Evolutionary conservation across 805 yeast genomes (phyloP).

Genomic region (Saccharomycopsis amapae): DNA sequence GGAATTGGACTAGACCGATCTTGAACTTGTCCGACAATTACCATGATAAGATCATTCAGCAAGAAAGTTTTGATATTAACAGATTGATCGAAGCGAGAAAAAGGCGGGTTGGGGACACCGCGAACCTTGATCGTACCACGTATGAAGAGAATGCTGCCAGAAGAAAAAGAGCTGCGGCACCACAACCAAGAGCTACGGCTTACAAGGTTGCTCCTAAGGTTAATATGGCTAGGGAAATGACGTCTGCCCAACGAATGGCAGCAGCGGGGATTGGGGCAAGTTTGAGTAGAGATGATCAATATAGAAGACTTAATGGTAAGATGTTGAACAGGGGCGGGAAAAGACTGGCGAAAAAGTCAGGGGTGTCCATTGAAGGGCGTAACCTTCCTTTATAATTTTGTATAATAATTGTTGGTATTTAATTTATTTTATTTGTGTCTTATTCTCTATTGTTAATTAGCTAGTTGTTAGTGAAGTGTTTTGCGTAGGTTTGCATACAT

Average conservation of each 20-base stretch:
- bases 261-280: constrained; percentile 45
- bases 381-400: constrained; percentile 28
- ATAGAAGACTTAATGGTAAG: constrained; percentile 65
- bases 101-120: constrained; percentile 28
- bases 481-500: too few species aligned
- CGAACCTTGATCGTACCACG: constrained; percentile 41
- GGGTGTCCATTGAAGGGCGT: constrained; percentile 77
- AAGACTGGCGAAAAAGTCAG: constrained; percentile 44
- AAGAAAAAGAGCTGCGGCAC: constrained; percentile 92
- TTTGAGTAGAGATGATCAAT: constrained; percentile 65
- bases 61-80: constrained; percentile 57
- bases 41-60: constrained; percentile 72
- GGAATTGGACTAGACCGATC: constrained; percentile 98
- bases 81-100: constrained; percentile 21
- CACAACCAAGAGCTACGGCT: constrained; percentile 82
- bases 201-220: constrained; percentile 87
- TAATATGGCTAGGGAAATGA: constrained; percentile 37
- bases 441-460: too few species aligned
- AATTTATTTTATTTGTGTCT: too few species aligned
- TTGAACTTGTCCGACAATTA: constrained; percentile 93
- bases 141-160: constrained; percentile 89
- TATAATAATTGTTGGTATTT: too few species aligned
- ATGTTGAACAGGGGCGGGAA: constrained; percentile 42
- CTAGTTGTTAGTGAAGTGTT: too few species aligned
- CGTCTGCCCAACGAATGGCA: constrained; percentile 28